These are phyloP conservation scores for Raffaelea albimanens DNA, from an alignment of 2,329 filamentous ascomycete species.

Conservation along the genomic window DNA sequence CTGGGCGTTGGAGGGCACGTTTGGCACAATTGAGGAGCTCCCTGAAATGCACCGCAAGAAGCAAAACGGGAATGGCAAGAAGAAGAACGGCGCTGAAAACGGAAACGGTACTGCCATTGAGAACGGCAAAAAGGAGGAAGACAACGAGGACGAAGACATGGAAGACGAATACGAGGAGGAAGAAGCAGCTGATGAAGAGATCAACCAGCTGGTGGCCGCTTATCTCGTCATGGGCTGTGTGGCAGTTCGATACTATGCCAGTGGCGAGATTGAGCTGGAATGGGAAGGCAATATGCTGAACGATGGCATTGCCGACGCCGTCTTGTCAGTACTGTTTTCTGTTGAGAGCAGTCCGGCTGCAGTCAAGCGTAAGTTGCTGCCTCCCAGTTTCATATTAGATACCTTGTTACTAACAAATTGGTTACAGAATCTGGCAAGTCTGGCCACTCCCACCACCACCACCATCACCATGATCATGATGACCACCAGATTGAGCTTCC, in stretches of 20 bases:
- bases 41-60: slow-evolving; percentile 39
- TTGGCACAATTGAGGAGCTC: slow-evolving; percentile 71
- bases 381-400: neutral
- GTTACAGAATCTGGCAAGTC: slow-evolving; percentile 46
- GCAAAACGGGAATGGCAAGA: slow-evolving; percentile 20
- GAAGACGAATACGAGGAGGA: slow-evolving; percentile 16
- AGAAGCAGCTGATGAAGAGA: slow-evolving; percentile 42
- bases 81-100: slow-evolving; percentile 16
- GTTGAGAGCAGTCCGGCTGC: slow-evolving; percentile 92
- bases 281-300: slow-evolving; percentile 99
- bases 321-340: slow-evolving; percentile 84
- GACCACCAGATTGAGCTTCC: slow-evolving; percentile 20
- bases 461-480: too few species aligned
- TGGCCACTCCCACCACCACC: slow-evolving; percentile 31
- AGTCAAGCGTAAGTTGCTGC: slow-evolving; percentile 63
- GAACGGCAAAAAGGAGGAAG: slow-evolving; percentile 12
- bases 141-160: slow-evolving; percentile 27
- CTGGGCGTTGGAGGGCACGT: slow-evolving; percentile 91
- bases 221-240: slow-evolving; percentile 86
- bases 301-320: slow-evolving; percentile 93
- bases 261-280: slow-evolving; percentile 78
- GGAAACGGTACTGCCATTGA: neutral
- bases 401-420: neutral
- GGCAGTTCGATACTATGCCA: slow-evolving; percentile 64
- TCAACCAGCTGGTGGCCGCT: slow-evolving; percentile 53